Evolutionary conservation across 257 asterid genomes (phyloP).

Genomic region (Paulownia fortunei): DNA sequence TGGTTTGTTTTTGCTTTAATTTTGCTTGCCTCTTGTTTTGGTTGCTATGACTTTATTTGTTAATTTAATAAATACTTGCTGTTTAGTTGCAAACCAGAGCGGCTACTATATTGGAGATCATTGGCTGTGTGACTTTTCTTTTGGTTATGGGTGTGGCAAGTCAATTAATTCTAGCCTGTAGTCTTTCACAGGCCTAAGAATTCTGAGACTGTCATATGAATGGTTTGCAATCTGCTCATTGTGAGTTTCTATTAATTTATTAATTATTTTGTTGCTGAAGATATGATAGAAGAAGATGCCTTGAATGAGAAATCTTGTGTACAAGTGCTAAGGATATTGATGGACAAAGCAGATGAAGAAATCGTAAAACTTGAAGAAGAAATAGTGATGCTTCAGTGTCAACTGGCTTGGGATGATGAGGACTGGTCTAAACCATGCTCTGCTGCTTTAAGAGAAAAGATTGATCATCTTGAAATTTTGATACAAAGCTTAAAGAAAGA

Average conservation of each 20-base stretch:
- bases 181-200: too few species aligned
- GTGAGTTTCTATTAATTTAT: slow-evolving; percentile 18
- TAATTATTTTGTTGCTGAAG: slow-evolving; percentile 41
- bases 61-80: background rate
- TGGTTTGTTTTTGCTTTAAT: background rate
- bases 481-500: slow-evolving; percentile 39
- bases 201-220: slow-evolving; percentile 15
- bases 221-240: slow-evolving; percentile 14
- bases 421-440: slow-evolving; percentile 47
- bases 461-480: slow-evolving; percentile 35
- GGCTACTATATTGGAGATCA: slow-evolving; percentile 17
- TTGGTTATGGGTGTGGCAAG: slow-evolving; percentile 38
- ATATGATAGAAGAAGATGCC: slow-evolving; percentile 59
- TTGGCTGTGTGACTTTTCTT: slow-evolving; percentile 25
- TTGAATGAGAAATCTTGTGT: slow-evolving; percentile 57
- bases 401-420: slow-evolving; percentile 50
- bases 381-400: slow-evolving; percentile 49
- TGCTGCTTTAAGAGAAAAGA: slow-evolving; percentile 45
- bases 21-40: background rate
- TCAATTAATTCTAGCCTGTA: too few species aligned
- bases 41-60: background rate
- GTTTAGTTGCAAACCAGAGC: slow-evolving; percentile 31
- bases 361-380: slow-evolving; percentile 59
- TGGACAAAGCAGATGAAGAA: slow-evolving; percentile 55
- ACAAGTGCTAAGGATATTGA: slow-evolving; percentile 57